Evolutionary conservation across 495 filamentous ascomycete genomes (phyloP).

Genomic region (Lindgomyces ingoldianus): DNA sequence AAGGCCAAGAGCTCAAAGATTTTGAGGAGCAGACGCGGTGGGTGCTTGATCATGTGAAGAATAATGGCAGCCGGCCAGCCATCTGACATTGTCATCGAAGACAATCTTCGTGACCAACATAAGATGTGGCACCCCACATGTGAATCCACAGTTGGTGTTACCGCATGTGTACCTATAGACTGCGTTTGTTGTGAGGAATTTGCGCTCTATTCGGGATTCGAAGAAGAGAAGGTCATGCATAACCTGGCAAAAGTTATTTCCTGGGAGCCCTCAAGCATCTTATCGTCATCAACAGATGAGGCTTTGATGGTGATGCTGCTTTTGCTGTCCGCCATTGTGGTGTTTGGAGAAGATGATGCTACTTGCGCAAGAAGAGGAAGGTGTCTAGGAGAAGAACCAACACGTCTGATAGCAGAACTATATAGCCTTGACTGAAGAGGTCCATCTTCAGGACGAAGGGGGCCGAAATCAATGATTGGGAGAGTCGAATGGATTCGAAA

Average conservation of each 20-base stretch:
- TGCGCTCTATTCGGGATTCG: conserved; percentile 2
- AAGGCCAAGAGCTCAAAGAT: too few species aligned
- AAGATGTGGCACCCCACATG: neutral
- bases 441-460: neutral
- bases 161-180: conserved; percentile 11
- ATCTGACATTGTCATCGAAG: too few species aligned
- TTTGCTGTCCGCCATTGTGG: neutral
- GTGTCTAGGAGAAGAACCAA: neutral
- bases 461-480: too few species aligned
- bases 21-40: too few species aligned
- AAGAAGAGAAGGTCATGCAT: conserved; percentile 13
- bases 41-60: too few species aligned
- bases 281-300: neutral
- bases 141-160: conserved; percentile 3
- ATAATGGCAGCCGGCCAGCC: too few species aligned
- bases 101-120: too few species aligned
- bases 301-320: neutral
- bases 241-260: conserved; percentile 1
- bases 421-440: neutral
- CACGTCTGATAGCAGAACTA: neutral
- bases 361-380: neutral
- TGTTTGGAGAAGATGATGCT: neutral
- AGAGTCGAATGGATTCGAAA: too few species aligned
- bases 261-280: neutral
- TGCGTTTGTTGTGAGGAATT: conserved; percentile 6